Evolutionary conservation across 768 basidiomycete species (phyloP).

Genomic region (Sporobolomyces pararoseus): DNA sequence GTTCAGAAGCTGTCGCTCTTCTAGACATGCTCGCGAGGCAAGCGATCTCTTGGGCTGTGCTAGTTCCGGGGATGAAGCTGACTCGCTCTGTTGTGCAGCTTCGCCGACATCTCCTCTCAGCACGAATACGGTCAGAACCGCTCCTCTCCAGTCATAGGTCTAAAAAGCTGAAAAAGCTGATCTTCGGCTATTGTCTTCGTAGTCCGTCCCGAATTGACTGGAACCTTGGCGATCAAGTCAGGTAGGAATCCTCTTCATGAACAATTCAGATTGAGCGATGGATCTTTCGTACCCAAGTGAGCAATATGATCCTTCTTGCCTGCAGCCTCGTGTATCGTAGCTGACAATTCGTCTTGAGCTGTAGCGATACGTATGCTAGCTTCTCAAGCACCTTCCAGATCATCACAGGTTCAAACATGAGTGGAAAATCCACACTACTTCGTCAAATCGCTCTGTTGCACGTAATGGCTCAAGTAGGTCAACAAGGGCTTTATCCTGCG

Average conservation of each 20-base stretch:
- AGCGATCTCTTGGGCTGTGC: slow-evolving; percentile 50
- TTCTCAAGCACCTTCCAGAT: slow-evolving; percentile 82
- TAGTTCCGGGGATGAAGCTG: too few relatives aligned
- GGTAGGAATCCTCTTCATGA: slow-evolving; percentile 87
- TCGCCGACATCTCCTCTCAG: slow-evolving; percentile 31
- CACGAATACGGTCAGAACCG: slow-evolving; percentile 35
- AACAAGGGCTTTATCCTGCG: slow-evolving; percentile 59
- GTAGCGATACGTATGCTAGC: slow-evolving; percentile 87
- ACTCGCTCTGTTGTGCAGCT: slow-evolving; percentile 21
- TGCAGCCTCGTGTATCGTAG: neutral
- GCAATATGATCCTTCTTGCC: neutral
- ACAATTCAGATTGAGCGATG: slow-evolving; percentile 55
- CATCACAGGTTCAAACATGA: slow-evolving; percentile 50
- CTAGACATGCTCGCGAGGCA: slow-evolving; percentile 88
- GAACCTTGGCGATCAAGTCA: slow-evolving; percentile 79
- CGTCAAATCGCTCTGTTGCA: slow-evolving; percentile 77
- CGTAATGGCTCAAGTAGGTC: slow-evolving; percentile 82
- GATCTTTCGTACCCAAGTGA: slow-evolving; percentile 41
- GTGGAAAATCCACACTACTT: slow-evolving; percentile 82
- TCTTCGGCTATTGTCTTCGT: too few relatives aligned
- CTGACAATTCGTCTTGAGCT: slow-evolving; percentile 49
- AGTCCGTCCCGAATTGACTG: slow-evolving; percentile 91
- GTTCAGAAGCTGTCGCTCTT: slow-evolving; percentile 84
- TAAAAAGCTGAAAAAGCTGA: neutral
- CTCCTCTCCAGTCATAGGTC: neutral